Percentiles rank a stretch among this genome's conserved stretches.
Conservation (phyloP, 257 asterid genomes). For the Apocynum venetum region DNA sequence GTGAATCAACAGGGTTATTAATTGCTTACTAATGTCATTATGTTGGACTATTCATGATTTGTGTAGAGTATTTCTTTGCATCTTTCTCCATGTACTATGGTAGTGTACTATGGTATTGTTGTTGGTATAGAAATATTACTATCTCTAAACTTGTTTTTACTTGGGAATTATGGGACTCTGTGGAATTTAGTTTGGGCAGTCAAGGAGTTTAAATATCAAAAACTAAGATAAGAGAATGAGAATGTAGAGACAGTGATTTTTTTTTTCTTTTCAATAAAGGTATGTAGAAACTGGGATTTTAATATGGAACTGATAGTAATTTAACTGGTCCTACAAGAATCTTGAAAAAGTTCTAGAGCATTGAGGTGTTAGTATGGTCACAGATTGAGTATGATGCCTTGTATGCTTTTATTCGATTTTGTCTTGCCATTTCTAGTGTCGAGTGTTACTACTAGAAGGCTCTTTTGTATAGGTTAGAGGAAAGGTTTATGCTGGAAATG, state of each 20-base stretch:
- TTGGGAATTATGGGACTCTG: not conserved
- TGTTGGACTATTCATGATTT: not conserved
- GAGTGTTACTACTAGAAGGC: not conserved
- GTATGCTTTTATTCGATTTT: not conserved
- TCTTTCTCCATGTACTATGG: not conserved
- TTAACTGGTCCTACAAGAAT: not conserved
- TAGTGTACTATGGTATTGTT: not conserved
- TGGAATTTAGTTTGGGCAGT: too few relatives aligned
- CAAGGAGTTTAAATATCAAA: not conserved
- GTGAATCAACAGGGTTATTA: not conserved
- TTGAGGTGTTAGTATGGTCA: not conserved
- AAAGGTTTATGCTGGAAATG: not conserved
- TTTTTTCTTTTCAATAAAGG: too few relatives aligned
- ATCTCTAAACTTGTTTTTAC: not conserved
- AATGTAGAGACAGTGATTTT: too few relatives aligned
- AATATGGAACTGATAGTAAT: not conserved
- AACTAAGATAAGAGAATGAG: not conserved
- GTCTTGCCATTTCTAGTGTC: not conserved
- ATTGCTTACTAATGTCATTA: not conserved
- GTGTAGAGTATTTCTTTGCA: not conserved
- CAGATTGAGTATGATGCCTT: not conserved
- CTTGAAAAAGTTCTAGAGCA: too few relatives aligned
- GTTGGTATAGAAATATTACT: not conserved
- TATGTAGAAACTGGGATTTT: not conserved
- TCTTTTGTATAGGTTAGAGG: not conserved